Conservation (phyloP, 2,329 filamentous ascomycete genomes). For the Colletotrichum chrysophilum region DNA sequence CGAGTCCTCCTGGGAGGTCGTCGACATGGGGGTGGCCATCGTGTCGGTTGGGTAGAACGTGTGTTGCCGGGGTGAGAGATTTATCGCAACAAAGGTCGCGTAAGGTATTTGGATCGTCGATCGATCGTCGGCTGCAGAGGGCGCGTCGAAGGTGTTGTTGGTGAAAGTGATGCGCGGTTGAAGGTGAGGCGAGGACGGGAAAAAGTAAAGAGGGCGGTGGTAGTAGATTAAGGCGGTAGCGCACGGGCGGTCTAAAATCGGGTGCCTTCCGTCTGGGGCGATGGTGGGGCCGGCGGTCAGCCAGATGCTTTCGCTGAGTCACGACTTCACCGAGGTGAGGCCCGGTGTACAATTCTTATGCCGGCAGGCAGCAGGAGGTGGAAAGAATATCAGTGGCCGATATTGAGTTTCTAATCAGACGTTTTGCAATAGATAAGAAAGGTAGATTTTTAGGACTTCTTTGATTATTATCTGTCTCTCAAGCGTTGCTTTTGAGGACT, state of each 20-base stretch:
- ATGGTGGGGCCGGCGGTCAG: neutral
- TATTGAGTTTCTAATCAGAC: neutral
- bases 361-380: neutral
- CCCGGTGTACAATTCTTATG: neutral
- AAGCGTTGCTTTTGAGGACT: neutral
- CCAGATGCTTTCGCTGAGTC: neutral
- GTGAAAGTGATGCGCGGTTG: neutral
- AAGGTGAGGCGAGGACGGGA: neutral
- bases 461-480: neutral
- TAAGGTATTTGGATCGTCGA: neutral
- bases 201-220: neutral
- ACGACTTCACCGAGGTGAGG: neutral
- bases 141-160: neutral
- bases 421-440: neutral
- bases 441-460: neutral
- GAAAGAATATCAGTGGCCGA: neutral
- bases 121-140: neutral
- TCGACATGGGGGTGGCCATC: slow-evolving; percentile 66
- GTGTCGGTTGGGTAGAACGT: neutral
- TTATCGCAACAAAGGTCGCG: neutral
- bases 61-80: neutral
- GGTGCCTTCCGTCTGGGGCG: neutral
- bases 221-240: neutral
- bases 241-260: neutral
- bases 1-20: slow-evolving; percentile 45